Evolutionary conservation across 2,329 filamentous ascomycete genomes (phyloP), one percentile per base, ranked within the genome.

Genomic region (Botrytis medusae): DNA sequence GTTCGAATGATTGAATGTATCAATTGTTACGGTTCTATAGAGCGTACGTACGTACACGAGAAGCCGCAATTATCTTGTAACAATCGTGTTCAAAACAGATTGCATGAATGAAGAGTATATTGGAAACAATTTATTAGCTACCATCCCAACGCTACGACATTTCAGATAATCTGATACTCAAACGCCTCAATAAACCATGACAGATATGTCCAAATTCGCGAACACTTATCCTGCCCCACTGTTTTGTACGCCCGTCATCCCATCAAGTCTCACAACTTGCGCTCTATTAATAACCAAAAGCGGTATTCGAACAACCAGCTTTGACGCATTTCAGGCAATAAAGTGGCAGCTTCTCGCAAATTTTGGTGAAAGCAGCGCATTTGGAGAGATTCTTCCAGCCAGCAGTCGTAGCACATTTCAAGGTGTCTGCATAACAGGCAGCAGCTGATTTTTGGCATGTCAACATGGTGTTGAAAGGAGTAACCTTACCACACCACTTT

Each of bases 361-460:
- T 67, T 20, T 20, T 37, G 37, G 60, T 67, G 29, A 72, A 72
- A 18, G 34, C 29, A 57, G 34, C n/a, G 37, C 69, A 71, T 18
- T 61, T 57, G 34, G 34, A 34, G 1, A 57, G 12, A 16, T 71
- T 46, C 9, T n/a, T 57, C 60, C 60, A 71, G 9, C 69, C 69
- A 42, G 69, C 60, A 25, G 60, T 59, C 18, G 61, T 72, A 9
- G 37, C 60, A 20, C 70, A 72, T 32, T 67, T 57, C 14, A 72
- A 42, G 5, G 46, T 54, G 29, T 72, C 70, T 67, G 70, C 44
- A 32, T 57, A 72, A 22, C 70, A 72, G 22, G 61, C 32, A 44
- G 61, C 61, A n/a, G 70, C 34, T 20, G 70, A 72, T 46, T 72
- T 72, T 57, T 72, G 70, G 70, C 70, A 72, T 32, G 44, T 67